These are phyloP conservation scores for Retiboletus flavoniger DNA, from an alignment of 1,284 basidiomycete species.

Conservation along the genomic window DNA sequence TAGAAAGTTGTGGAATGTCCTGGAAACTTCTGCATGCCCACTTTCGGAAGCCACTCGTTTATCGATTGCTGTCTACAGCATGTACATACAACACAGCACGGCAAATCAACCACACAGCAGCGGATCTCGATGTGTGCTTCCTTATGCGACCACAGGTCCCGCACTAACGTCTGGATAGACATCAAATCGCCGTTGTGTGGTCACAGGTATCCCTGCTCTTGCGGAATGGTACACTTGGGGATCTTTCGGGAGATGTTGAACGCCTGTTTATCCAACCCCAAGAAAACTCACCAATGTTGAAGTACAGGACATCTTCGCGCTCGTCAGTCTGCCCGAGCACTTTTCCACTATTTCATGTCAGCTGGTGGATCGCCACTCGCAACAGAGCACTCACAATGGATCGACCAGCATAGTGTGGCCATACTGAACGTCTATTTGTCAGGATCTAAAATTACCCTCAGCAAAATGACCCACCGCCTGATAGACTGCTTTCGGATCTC, in stretches of 20 bases:
- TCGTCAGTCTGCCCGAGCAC: constrained; percentile 80
- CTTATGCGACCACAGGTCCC: neutral
- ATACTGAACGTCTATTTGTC: constrained; percentile 55
- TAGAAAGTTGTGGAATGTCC: constrained; percentile 40
- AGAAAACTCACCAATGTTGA: constrained; percentile 70
- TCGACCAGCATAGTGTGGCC: constrained; percentile 89
- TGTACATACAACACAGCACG: neutral
- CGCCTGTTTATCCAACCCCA: neutral
- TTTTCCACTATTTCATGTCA: constrained; percentile 58
- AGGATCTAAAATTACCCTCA: neutral
- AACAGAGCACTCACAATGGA: constrained; percentile 63
- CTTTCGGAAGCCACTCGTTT: constrained; percentile 24
- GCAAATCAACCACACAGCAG: neutral
- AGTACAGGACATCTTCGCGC: constrained; percentile 78
- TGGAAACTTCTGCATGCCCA: constrained; percentile 36
- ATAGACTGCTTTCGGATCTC: constrained; percentile 78
- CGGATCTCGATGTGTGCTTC: neutral
- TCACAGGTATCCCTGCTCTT: constrained; percentile 83
- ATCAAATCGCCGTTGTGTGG: constrained; percentile 86
- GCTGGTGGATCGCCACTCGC: neutral
- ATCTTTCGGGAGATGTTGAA: constrained; percentile 48
- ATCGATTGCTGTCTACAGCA: constrained; percentile 1
- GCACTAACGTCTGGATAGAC: constrained; percentile 78
- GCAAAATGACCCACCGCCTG: constrained; percentile 67
- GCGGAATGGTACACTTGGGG: constrained; percentile 67